A percentile compares a stretch with the other conserved stretches of the same genome.
Evolutionary conservation across 2,329 filamentous ascomycete species (phyloP).

Genomic region (Penicillium sp.): DNA sequence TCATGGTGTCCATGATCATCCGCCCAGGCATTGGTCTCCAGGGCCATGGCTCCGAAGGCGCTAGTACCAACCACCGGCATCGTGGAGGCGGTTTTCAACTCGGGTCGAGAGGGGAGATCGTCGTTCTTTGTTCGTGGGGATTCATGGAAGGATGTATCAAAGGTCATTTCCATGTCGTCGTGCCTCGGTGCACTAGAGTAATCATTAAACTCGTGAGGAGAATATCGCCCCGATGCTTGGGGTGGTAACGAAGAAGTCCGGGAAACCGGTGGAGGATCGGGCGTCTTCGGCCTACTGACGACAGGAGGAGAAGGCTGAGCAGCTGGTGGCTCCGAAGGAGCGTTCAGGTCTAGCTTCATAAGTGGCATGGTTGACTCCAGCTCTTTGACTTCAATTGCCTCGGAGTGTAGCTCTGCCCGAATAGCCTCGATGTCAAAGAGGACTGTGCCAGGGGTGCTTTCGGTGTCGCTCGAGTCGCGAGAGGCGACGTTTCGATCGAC

Average conservation of each 20-base stretch:
- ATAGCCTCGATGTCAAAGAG: slow-evolving; percentile 97
- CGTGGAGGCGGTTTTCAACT: slow-evolving; percentile 33
- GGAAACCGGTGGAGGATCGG: slow-evolving; percentile 18
- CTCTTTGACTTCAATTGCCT: slow-evolving; percentile 69
- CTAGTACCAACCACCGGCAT: slow-evolving; percentile 30
- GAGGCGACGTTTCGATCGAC: slow-evolving; percentile 48
- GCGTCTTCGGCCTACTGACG: slow-evolving; percentile 41
- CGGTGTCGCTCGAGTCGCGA: slow-evolving; percentile 27
- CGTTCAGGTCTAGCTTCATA: slow-evolving; percentile 68
- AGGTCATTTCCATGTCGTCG: slow-evolving; percentile 61
- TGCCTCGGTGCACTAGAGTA: slow-evolving; percentile 21
- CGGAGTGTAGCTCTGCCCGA: slow-evolving; percentile 72
- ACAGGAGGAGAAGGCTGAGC: slow-evolving; percentile 25
- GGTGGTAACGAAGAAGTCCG: slow-evolving; percentile 21
- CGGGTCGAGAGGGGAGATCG: slow-evolving; percentile 22
- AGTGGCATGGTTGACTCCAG: slow-evolving; percentile 84
- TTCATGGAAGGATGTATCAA: slow-evolving; percentile 60
- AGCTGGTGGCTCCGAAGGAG: slow-evolving; percentile 20
- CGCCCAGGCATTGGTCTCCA: slow-evolving; percentile 64
- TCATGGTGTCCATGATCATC: slow-evolving; percentile 65
- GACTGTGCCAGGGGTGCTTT: slow-evolving; percentile 50
- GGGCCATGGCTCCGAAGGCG: slow-evolving; percentile 29
- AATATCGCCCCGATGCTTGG: slow-evolving; percentile 11
- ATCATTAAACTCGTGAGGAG: slow-evolving; percentile 14
- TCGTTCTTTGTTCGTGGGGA: slow-evolving; percentile 25